phyloP scores from a whole-genome alignment of 306 rosid genomes.

The Rosa persica region DNA sequence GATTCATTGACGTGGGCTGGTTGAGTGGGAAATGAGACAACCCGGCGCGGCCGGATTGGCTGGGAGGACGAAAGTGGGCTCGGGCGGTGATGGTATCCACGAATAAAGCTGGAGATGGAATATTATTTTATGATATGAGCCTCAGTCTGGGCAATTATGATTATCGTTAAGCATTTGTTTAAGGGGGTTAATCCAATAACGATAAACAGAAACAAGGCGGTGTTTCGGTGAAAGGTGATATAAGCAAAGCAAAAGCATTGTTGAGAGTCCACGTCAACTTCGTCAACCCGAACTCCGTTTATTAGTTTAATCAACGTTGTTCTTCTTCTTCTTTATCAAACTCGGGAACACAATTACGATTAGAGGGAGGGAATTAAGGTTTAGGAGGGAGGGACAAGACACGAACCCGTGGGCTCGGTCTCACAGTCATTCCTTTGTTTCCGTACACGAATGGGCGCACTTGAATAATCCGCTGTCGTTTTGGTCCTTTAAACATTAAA shows the following conservation, averaged over 20 bases:
- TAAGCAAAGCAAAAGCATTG: slow-evolving; percentile 17
- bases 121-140: not conserved
- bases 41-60: slow-evolving; percentile 13
- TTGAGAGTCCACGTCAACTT: slow-evolving; percentile 29
- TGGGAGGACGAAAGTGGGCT: not conserved
- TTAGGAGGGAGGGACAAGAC: not conserved
- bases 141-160: not conserved
- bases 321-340: not conserved
- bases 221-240: slow-evolving; percentile 22
- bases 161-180: not conserved
- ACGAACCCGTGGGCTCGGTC: not conserved
- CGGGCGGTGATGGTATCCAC: slow-evolving; percentile 24
- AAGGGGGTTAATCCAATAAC: not conserved
- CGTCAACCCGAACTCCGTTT: not conserved
- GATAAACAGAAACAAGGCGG: slow-evolving; percentile 18
- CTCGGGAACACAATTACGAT: not conserved
- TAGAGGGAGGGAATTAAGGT: not conserved
- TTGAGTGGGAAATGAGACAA: slow-evolving; percentile 26
- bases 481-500: not conserved
- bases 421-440: not conserved
- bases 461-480: slow-evolving; percentile 4
- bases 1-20: not conserved
- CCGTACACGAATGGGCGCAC: slow-evolving; percentile 1
- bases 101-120: slow-evolving; percentile 1
- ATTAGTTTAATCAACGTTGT: not conserved